These are phyloP conservation scores for Cladosporium sp. DNA, from an alignment of 2,329 filamentous ascomycete species.

Conservation along the genomic window DNA sequence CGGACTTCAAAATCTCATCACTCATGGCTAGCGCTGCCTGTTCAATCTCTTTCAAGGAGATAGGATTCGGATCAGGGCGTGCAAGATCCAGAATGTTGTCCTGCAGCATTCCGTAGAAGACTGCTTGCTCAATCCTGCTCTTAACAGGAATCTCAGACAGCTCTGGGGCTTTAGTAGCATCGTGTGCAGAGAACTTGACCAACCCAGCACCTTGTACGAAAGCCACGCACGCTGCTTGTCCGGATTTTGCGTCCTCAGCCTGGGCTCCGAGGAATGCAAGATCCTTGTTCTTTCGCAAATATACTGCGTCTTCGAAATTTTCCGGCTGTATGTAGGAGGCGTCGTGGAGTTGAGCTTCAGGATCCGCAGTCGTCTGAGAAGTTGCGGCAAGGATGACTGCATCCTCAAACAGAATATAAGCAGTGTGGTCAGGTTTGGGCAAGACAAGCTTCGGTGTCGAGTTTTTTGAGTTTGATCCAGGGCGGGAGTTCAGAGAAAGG, in stretches of 20 bases:
- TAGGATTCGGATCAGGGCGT: constrained; percentile 57
- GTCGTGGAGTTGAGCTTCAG: constrained; percentile 68
- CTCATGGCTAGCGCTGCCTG: constrained; percentile 74
- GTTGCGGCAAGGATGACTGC: constrained; percentile 75
- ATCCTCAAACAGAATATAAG: constrained; percentile 74
- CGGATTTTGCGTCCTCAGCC: constrained; percentile 40
- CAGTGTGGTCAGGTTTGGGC: constrained; percentile 72
- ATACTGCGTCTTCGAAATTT: constrained; percentile 80
- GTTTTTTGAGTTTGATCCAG: background rate
- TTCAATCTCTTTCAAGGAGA: constrained; percentile 65
- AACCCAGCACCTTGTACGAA: constrained; percentile 56
- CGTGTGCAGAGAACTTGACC: constrained; percentile 49
- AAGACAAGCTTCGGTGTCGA: constrained; percentile 63
- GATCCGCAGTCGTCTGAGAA: constrained; percentile 56
- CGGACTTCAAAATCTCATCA: constrained; percentile 73
- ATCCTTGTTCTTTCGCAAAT: constrained; percentile 57
- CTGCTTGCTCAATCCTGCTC: constrained; percentile 86
- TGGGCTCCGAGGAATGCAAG: constrained; percentile 48
- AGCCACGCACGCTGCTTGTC: constrained; percentile 39
- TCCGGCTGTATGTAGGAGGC: constrained; percentile 60
- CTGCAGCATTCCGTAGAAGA: constrained; percentile 76
- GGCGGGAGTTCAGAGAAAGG: constrained; percentile 4
- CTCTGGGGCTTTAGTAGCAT: constrained; percentile 57
- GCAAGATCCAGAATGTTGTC: constrained; percentile 87
- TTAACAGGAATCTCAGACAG: constrained; percentile 64